phyloP scores from a whole-genome alignment of 2,329 filamentous ascomycete species.

The Lachnellula willkommii region DNA sequence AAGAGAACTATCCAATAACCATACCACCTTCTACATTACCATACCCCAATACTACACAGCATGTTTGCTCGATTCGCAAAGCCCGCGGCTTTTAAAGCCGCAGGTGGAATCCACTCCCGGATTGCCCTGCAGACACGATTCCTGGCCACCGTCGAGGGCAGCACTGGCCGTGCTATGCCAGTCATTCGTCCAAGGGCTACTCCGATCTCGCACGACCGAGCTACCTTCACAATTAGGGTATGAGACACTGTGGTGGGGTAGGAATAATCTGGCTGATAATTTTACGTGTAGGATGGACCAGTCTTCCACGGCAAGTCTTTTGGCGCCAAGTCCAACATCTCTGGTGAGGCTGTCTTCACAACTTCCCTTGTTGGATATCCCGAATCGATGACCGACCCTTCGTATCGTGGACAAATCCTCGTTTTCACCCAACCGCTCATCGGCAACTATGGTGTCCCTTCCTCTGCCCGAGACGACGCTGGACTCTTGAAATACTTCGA shows the following conservation, averaged over 20 bases:
- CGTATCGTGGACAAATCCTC: constrained; percentile 89
- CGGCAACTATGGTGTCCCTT: constrained; percentile 97
- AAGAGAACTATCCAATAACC: constrained; percentile 24
- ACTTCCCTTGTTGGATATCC: constrained; percentile 97
- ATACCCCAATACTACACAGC: constrained; percentile 30
- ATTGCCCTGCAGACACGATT: constrained; percentile 40
- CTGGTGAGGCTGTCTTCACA: constrained; percentile 97
- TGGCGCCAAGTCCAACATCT: constrained; percentile 93
- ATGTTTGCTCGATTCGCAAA: constrained; percentile 60
- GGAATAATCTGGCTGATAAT: constrained; percentile 26
- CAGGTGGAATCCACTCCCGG: constrained; percentile 26
- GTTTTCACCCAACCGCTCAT: constrained; percentile 98
- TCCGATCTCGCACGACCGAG: constrained; percentile 66
- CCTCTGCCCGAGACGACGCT: constrained; percentile 74
- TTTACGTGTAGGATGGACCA: constrained; percentile 66
- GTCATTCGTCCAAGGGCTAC: constrained; percentile 53
- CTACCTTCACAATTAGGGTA: constrained; percentile 92
- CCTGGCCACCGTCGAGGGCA: constrained; percentile 63
- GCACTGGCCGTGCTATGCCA: constrained; percentile 65
- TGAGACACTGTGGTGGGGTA: constrained; percentile 23
- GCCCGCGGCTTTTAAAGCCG: constrained; percentile 41
- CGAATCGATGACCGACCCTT: constrained; percentile 86
- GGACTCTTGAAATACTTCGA: constrained; percentile 97
- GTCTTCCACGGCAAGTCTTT: constrained; percentile 96
- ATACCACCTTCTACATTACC: constrained; percentile 16